A percentile compares a stretch with the other conserved stretches of the same genome.
Evolutionary conservation across 2,329 filamentous ascomycete species (phyloP).

Genomic region (Exophiala sp.): DNA sequence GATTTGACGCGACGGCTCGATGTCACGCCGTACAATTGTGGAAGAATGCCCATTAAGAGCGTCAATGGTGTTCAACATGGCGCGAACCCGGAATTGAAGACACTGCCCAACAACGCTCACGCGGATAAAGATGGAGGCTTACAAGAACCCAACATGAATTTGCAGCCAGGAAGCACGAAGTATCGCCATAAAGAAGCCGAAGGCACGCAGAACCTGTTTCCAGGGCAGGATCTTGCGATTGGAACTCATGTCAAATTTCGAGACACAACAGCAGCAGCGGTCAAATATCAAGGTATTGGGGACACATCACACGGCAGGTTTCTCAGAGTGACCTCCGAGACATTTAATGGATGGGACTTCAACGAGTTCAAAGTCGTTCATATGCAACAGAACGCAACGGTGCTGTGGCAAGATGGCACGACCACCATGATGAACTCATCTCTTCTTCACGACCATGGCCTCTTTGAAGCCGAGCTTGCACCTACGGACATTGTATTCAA

Average conservation of each 20-base stretch:
- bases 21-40: slow-evolving; percentile 27
- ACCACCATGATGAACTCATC: slow-evolving; percentile 47
- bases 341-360: slow-evolving; percentile 55
- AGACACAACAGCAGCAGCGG: slow-evolving; percentile 48
- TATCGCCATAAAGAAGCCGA: not conserved
- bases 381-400: slow-evolving; percentile 48
- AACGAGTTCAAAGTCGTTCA: slow-evolving; percentile 54
- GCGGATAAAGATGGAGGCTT: too few relatives aligned
- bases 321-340: slow-evolving; percentile 43
- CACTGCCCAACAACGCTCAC: too few relatives aligned
- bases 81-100: too few relatives aligned
- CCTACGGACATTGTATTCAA: slow-evolving; percentile 55
- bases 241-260: slow-evolving; percentile 55
- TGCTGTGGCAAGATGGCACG: slow-evolving; percentile 59
- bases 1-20: slow-evolving; percentile 22
- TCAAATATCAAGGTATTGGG: slow-evolving; percentile 48
- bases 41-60: slow-evolving; percentile 19
- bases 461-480: slow-evolving; percentile 53
- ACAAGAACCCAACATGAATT: not conserved
- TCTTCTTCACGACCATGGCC: slow-evolving; percentile 34
- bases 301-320: slow-evolving; percentile 41
- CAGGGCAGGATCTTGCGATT: slow-evolving; percentile 35
- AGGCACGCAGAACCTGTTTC: not conserved
- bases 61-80: not conserved
- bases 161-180: not conserved